A percentile compares a stretch with the other conserved stretches of the same genome.
These are phyloP conservation scores for Marasmius fiardii DNA, from an alignment of 1,284 basidiomycete genomes.

Conservation along the genomic window DNA sequence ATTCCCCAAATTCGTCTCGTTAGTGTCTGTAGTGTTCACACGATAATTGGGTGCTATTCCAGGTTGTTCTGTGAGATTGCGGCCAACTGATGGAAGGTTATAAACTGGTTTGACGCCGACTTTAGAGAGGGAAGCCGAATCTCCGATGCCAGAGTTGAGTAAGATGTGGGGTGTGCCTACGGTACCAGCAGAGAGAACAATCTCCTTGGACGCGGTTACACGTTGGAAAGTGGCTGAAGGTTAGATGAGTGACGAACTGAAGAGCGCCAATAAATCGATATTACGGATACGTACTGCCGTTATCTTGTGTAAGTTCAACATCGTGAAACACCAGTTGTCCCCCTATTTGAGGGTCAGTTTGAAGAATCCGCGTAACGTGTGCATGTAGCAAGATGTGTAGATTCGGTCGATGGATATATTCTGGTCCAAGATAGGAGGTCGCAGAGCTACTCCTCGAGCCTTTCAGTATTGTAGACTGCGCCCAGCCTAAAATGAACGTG, in stretches of 20 bases:
- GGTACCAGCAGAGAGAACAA: slow-evolving; percentile 22
- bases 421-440: slow-evolving; percentile 16
- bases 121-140: slow-evolving; percentile 18
- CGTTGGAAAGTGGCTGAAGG: slow-evolving; percentile 20
- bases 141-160: slow-evolving; percentile 29
- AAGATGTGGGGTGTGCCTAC: slow-evolving; percentile 26
- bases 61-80: slow-evolving; percentile 31
- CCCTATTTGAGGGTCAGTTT: background rate
- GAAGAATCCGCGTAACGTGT: slow-evolving; percentile 13
- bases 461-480: slow-evolving; percentile 17
- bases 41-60: slow-evolving; percentile 12
- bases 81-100: slow-evolving; percentile 26
- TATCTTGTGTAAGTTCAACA: slow-evolving; percentile 15
- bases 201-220: slow-evolving; percentile 15
- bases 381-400: slow-evolving; percentile 18
- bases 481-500: slow-evolving; percentile 16
- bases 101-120: slow-evolving; percentile 23
- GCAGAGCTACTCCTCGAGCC: slow-evolving; percentile 18
- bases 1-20: slow-evolving; percentile 12
- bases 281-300: background rate
- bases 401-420: slow-evolving; percentile 14
- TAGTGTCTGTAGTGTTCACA: slow-evolving; percentile 17
- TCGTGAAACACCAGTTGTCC: slow-evolving; percentile 1
- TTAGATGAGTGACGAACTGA: background rate
- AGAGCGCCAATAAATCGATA: background rate